Evolutionary conservation across 179 eudicot species (phyloP), one percentile per base, ranked within the genome.

Genomic region (Corrigiola litoralis): DNA sequence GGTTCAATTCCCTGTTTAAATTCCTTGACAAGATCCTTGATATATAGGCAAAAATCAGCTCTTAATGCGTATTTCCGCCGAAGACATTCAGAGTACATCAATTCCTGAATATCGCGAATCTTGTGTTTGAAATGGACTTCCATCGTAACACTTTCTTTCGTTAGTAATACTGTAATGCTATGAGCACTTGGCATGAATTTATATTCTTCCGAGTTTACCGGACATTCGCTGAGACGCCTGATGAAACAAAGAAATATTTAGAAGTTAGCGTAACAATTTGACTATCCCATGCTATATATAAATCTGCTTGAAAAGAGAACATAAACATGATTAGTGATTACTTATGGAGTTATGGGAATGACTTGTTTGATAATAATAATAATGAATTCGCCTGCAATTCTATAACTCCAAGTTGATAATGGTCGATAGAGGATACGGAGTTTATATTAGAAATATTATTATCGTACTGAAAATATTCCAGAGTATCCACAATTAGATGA

Each of bases 61-160:
- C 75, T 48, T 29, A 50, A 51, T 12, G 57, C 57, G n/a, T 60
- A 49, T 36, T 64, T 71, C 47, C 28, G 31, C 40, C 63, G 46
- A 9, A 63, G 69, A 65, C 63, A 71, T 44, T 71, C 69, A 10
- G 38, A 63, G 52, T 34, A 40, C 1, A 63, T 63, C 25, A 18
- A 29, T 0, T 58, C 45, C 34, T 56, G 47, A 0, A 58, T 10
- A 23, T n/a, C 32, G 27, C 4, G 4, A 1, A 44, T n/a, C 14
- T 42, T 58, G 23, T 71, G 59, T 29, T 6, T 57, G 4, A 65
- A n/a, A 40, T 21, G 21, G 47, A 72, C 33, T 3, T 2, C 46
- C 2, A 69, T 52, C 60, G 58, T 68, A 2, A 52, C 40, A 9
- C 10, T 37, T 4, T 40, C 61, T 37, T 28, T 37, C 0, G 36